Evolutionary conservation across 192 early-diverging fungal genomes (phyloP).

Genomic region (Ramicandelaber brevisporus): DNA sequence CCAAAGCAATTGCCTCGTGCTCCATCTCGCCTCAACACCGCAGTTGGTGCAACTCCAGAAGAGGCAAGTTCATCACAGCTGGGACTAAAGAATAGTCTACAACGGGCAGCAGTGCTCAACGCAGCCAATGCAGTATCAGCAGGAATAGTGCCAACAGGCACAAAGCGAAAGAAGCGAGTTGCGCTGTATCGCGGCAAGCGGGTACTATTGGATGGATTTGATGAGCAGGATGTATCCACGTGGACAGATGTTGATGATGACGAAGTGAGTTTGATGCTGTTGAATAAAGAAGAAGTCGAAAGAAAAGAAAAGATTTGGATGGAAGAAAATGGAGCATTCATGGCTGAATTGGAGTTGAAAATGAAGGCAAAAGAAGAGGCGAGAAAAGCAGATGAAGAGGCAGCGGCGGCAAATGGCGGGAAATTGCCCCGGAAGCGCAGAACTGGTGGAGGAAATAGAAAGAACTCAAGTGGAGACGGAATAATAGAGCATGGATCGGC

Average conservation of each 20-base stretch:
- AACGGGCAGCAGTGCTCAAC: too few species aligned
- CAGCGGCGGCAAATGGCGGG: neutral
- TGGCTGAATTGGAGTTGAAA: constrained; percentile 28
- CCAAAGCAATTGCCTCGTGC: too few species aligned
- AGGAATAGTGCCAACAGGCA: too few species aligned
- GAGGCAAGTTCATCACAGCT: too few species aligned
- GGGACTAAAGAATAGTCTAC: too few species aligned
- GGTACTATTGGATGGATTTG: too few species aligned
- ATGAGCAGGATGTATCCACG: constrained; percentile 16
- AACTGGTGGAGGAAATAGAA: constrained; percentile 10
- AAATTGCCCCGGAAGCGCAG: too few species aligned
- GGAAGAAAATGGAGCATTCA: constrained; percentile 62
- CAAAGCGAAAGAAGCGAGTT: too few species aligned
- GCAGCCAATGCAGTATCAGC: too few species aligned
- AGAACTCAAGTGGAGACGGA: constrained; percentile 2
- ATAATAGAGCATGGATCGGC: constrained; percentile 22
- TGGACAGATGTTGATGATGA: constrained; percentile 47
- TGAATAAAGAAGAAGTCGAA: constrained; percentile 51
- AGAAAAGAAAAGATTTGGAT: constrained; percentile 69
- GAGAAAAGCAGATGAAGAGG: constrained; percentile 3
- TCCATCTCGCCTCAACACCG: too few species aligned
- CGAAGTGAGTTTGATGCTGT: constrained; percentile 35
- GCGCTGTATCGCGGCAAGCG: too few species aligned
- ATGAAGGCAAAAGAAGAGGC: constrained; percentile 6
- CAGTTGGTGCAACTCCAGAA: too few species aligned